Conservation (phyloP, 2,329 filamentous ascomycete species). For the Phyllosticta citriasiana region DNA sequence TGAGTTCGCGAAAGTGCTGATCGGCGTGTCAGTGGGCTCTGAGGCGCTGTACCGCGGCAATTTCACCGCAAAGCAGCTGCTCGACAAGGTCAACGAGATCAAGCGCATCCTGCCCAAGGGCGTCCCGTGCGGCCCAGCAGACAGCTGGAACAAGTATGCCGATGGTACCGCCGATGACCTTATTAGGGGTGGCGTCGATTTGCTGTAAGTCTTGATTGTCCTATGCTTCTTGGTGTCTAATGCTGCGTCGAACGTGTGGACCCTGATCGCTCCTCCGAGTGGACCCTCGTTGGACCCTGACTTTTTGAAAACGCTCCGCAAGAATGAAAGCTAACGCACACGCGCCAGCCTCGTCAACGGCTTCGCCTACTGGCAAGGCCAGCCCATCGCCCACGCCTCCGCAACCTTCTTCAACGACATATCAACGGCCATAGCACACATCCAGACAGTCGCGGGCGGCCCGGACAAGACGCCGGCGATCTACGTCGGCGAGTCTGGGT, state of each 20-base stretch:
- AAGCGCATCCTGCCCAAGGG: conserved; percentile 42
- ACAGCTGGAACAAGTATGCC: conserved; percentile 63
- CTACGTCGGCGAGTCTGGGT: conserved; percentile 60
- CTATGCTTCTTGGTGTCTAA: not conserved
- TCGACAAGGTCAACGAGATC: conserved; percentile 52
- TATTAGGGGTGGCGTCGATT: conserved; percentile 49
- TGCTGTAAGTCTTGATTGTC: conserved; percentile 36
- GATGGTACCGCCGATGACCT: conserved; percentile 59
- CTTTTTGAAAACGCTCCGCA: not conserved
- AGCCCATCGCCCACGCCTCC: conserved; percentile 47
- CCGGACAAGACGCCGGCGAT: conserved; percentile 47
- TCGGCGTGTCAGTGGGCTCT: conserved; percentile 61
- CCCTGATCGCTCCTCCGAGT: not conserved
- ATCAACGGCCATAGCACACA: conserved; percentile 51
- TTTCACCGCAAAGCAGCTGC: conserved; percentile 51
- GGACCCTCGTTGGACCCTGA: not conserved
- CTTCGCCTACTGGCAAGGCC: conserved; percentile 64
- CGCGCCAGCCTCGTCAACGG: conserved; percentile 50
- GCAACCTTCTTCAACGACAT: conserved; percentile 59
- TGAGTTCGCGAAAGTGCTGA: conserved; percentile 48
- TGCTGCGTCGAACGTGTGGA: not conserved
- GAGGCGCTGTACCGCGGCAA: conserved; percentile 61
- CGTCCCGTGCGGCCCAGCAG: conserved; percentile 54
- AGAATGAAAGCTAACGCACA: not conserved
- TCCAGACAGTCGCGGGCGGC: conserved; percentile 49